phyloP scores from a whole-genome alignment of 331 rosid genomes.

The Cydonia oblonga region DNA sequence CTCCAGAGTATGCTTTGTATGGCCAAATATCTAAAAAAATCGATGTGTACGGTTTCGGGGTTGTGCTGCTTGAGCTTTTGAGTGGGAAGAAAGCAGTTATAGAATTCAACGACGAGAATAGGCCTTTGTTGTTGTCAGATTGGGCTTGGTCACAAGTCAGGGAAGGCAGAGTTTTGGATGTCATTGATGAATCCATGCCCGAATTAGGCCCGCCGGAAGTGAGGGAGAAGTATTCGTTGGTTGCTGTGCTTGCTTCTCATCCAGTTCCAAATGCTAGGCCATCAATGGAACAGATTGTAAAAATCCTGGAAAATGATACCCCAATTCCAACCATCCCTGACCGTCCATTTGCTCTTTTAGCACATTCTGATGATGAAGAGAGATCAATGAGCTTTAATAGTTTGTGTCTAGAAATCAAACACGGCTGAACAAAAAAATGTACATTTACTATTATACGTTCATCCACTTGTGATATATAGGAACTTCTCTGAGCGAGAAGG shows the following conservation, averaged over 20 bases:
- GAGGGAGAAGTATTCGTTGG: conserved; percentile 9
- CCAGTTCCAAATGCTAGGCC: conserved; percentile 19
- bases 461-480: background rate
- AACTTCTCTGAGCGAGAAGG: background rate
- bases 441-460: background rate
- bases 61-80: conserved; percentile 19
- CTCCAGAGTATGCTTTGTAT: conserved; percentile 22
- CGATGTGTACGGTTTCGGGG: conserved; percentile 20
- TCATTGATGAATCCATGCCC: conserved; percentile 7
- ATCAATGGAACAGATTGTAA: conserved; percentile 23
- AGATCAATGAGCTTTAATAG: background rate
- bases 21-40: conserved; percentile 17
- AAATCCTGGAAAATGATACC: conserved; percentile 13
- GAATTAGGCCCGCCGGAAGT: conserved; percentile 5
- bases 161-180: conserved; percentile 12
- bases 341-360: conserved; percentile 7
- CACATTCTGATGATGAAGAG: background rate
- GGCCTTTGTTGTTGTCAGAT: conserved; percentile 15
- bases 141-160: conserved; percentile 23
- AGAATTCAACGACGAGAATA: background rate
- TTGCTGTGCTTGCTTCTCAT: conserved; percentile 19
- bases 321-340: conserved; percentile 12
- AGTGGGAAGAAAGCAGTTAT: conserved; percentile 17
- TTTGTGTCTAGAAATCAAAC: background rate
- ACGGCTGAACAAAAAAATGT: background rate